Base-by-base conservation (phyloP, 2,329 filamentous ascomycete genomes). In the Colletotrichum cuscutae region DNA sequence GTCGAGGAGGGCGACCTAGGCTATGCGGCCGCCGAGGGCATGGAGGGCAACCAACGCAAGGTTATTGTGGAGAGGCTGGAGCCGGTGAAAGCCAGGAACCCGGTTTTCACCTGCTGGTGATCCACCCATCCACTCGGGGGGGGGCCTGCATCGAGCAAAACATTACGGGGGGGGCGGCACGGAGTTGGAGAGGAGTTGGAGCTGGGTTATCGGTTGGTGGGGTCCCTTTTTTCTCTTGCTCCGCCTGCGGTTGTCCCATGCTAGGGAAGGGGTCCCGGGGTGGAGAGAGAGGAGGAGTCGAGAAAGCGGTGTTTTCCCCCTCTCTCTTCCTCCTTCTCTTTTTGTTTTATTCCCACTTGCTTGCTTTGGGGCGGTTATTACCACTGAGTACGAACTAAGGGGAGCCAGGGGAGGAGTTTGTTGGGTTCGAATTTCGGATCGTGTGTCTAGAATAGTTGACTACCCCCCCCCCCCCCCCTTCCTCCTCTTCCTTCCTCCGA, bases 91-190 rank as follows among this genome's bases (percentile, higher is more conserved):
- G 94, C 92, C 80, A 93, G 93, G 81, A 97, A 97, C 80, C 97
- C 97, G 2, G 95, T 99, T 37, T 99, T 99, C 83, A 98, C 94
- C 57, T 99, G 97, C 94, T 99, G 97, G 86, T 98, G 85, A 85
- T 65, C 66, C 66, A 65, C 66, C 22, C 11, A n/a, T n/a, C 19
- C 19, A n/a, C 42, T n/a, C 42, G 13, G 5, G 37, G 5, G 37
- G 37, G 42, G 35, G 56, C 35, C 49, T 61, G 66, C 70, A 65
- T 42, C 56, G 66, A 70, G 66, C 54, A 65, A 65, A 63, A 63
- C 58, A 59, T 53, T 60, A 42, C 37, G 35, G 37, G 37, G 35
- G 60, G 30, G 58, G 28, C 52, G 58, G 30, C 30, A 65, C 60
- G 66, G 70, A 60, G 66, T 59, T 56, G 46, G 60, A 37, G 28